Base-by-base conservation (phyloP, 2,329 filamentous ascomycete genomes). In the Plenodomus tracheiphilus region DNA sequence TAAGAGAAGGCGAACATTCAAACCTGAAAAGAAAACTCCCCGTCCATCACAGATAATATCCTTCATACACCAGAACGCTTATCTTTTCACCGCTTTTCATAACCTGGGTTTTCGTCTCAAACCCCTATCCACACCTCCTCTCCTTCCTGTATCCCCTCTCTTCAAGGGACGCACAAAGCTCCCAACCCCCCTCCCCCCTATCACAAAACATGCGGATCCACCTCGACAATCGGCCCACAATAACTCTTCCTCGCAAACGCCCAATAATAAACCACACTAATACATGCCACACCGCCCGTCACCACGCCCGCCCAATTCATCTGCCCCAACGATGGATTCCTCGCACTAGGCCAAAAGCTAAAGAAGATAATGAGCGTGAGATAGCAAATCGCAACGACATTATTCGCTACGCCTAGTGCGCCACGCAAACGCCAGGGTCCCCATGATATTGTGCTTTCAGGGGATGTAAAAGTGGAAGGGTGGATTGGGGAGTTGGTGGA, bases 261-360 rank as follows among this genome's bases (percentile, higher is more conserved):
- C 9, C 64, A 18, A 46, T 72, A 72, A 39, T 71, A 72, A 2
- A 49, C 53, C 22, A 69, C 56, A 20, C 68, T 69, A 21, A 71
- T 65, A 0, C 61, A 28, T 0, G 64, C 51, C 6, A 71, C 66
- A 5, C 51, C 54, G 0, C 61, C 65, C 2, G 65, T 69, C 11
- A 72, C 67, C 2, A 71, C 56, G 1, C 68, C 61, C 2, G 66
- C 65, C 58, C 62, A 72, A 19, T 72, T 72, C 68, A 71, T 71
- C 18, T 53, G 39, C 5, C 40, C 50, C 2, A 61, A 30, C 19
- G 61, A 46, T 7, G 55, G 52, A 6, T 60, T 56, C 2, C 52
- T 39, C 15, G 53, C 43, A 3, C 41, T 59, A 2, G 69, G 69
- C 69, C 69, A 72, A 49, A 69, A 70, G 47, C 63, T 69, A 44